Percentiles rank a stretch among this genome's conserved stretches.
These are phyloP conservation scores for Pyrenochaeta sp. DNA, from an alignment of 2,329 filamentous ascomycete species.

Conservation along the genomic window DNA sequence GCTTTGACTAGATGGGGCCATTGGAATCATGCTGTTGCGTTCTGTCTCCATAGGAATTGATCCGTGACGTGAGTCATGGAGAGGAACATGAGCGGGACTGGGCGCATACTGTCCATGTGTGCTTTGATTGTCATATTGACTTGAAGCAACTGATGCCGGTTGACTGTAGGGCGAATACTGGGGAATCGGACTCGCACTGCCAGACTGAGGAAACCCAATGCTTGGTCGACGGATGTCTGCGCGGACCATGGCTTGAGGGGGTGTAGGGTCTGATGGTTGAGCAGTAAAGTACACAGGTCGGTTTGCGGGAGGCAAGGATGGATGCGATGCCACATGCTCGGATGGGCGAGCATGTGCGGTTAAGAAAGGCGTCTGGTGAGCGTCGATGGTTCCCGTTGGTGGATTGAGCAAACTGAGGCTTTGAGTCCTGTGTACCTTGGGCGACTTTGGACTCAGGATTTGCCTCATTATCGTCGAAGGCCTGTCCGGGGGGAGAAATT, in stretches of 20 bases:
- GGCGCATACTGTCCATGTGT: slow-evolving; percentile 28
- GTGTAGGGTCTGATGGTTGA: slow-evolving; percentile 41
- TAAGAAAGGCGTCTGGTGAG: slow-evolving; percentile 58
- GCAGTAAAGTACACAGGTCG: slow-evolving; percentile 46
- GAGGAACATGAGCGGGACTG: slow-evolving; percentile 15
- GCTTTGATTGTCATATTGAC: slow-evolving; percentile 46
- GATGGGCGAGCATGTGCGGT: slow-evolving; percentile 50
- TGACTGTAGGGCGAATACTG: slow-evolving; percentile 53
- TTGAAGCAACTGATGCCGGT: slow-evolving; percentile 42
- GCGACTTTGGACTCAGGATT: slow-evolving; percentile 66
- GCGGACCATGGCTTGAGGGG: slow-evolving; percentile 33
- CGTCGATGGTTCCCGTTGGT: slow-evolving; percentile 57
- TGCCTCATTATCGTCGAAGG: slow-evolving; percentile 53
- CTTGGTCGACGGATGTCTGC: slow-evolving; percentile 37
- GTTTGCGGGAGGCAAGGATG: slow-evolving; percentile 53
- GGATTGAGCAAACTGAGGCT: slow-evolving; percentile 57
- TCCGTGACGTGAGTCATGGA: slow-evolving; percentile 42
- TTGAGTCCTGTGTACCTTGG: slow-evolving; percentile 57
- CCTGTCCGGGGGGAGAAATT: slow-evolving; percentile 34
- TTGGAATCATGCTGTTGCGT: slow-evolving; percentile 51
- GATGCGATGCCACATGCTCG: slow-evolving; percentile 54
- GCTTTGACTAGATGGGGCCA: slow-evolving; percentile 55
- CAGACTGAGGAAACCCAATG: slow-evolving; percentile 51
- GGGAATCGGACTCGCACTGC: slow-evolving; percentile 55
- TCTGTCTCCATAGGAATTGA: slow-evolving; percentile 43